Evolutionary conservation across 129 eudicot species (phyloP), one percentile per base, ranked within the genome.

Genomic region (Flaveria ramosissima): DNA sequence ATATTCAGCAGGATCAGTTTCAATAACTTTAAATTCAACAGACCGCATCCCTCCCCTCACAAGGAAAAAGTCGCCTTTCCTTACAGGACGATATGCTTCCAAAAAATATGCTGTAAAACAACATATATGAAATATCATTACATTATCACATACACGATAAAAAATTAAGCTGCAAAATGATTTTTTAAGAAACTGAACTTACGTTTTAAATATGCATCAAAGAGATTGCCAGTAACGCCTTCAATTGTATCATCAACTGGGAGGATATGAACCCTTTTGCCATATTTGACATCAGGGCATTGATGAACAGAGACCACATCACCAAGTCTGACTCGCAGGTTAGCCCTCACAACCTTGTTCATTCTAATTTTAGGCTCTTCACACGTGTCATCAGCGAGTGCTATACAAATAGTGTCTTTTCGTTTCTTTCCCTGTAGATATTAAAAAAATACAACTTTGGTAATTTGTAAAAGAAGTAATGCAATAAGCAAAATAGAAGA

Each of bases 21-120:
- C 98, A 4, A 93, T 86, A 68, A 92, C 89, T 77, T 93, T 93
- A 68, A 93, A 93, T 45, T 93, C 98, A n/a, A 93, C 95, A 32
- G 92, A 83, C 66, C 97, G 79, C 98, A 93, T 93, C 14, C 98
- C 98, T 60, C 98, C 98, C 80, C 98, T 85, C 10, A 93, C 98
- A 19, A 93, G 96, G 65, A 93, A 93, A 9, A 84, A 53, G 72
- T 93, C 98, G 4, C 96, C 96, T 60, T 93, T 93, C 57, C 96
- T 84, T 47, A 93, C 88, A 0, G 98, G 98, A n/a, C 98, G 86
- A 68, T 93, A 93, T 23, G 97, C 98, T 76, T 88, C 97, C 57
- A 88, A 47, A 79, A 93, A 93, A 80, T 93, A 93, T 11, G 98
- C 98, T 92, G 94, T 65, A 83, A 73, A 73, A 17, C 50, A 79